Evolutionary conservation across 495 filamentous ascomycete genomes (phyloP), one percentile per base, ranked within the genome.

Genomic region (Clavariopsis aquatica): DNA sequence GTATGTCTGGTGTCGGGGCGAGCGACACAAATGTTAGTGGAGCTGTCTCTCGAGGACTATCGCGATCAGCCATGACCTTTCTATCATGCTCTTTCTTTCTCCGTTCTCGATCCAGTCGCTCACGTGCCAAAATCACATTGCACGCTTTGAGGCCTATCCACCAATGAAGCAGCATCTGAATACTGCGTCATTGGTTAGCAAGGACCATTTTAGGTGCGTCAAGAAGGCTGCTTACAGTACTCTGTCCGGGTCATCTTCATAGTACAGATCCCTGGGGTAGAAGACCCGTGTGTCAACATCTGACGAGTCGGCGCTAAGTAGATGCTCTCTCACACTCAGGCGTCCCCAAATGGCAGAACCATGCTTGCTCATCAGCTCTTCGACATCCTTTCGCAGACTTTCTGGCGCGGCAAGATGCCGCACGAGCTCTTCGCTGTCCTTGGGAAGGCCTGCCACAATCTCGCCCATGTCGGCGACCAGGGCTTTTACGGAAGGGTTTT

Each of bases 201-300:
- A 4, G 13, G 15, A 15, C n/a, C 45, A 46, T 12, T 4, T 22
- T 8, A 47, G 2, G 10, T 52, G 20, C 12, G 6, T n/a, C 19
- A 2, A 38, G 4, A 4, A 23, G 19, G 8, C 19, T 5, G 45
- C 64, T 66, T 51, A 66, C 64, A 54, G 29, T 53, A n/a, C 10
- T 17, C 57, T 27, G 43, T 66, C 64, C 41, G 55, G 57, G 55
- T 66, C 64, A 23, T 61, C 29, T 38, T 66, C 64, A 26, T 28
- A 60, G 49, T 60, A 66, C 4, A 66, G 43, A 47, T 66, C 64
- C 47, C 51, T 66, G n/a, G 64, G 64, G 26, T 66, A 66, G 38
- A 43, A 43, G 17, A 47, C 19, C 8, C 17, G n/a, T 1, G 46
- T 26, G 8, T 66, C 56, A 0, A 61, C 56, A 34, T 38, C 55